Evolutionary conservation across 2,329 filamentous ascomycete species (phyloP), one percentile per base, ranked within the genome.

Genomic region (Alternaria arborescens): DNA sequence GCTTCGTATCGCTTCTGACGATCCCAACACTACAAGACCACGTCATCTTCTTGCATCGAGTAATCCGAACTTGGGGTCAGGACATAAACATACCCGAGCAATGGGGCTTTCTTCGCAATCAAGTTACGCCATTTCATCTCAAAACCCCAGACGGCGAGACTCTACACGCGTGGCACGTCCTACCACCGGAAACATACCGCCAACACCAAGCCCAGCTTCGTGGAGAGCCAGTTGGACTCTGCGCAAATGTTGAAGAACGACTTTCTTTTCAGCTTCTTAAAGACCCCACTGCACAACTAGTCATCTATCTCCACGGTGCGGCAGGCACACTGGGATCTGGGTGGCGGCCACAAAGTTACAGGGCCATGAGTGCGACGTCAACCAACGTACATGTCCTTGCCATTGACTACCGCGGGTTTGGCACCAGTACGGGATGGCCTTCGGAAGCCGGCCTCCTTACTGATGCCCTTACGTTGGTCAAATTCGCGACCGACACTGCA

Each of bases 321-420:
- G 83, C 78, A 8, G 87, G 86, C 0, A 88, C 85, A 0, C 74
- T 89, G 7, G 87, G 80, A 0, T 87, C 84, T 2, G 84, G 85
- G 0, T 86, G 82, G 72, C 77, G 87, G 8, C 82, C 83, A 0
- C 80, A 82, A 4, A 87, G 83, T 68, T 89, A 89, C 70, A 82
- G 86, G 2, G 84, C 83, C 12, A 77, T 88, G 42, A 83, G 83
- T 7, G 81, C 77, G 0, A 77, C 82, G 1, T 82, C 86, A 0
- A 69, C 78, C 20, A 85, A 84, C 40, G 85, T 87, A 2, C 86
- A 90, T 66, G 81, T 85, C 38, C 69, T 89, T 8, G 81, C 85
- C 2, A 83, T 90, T 54, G 87, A 90, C 74, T 89, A 89, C 66
- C 82, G 87, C 5, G 87, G 88, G 1, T 90, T 86, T 64, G 87